Conservation (phyloP, 78 protist genomes). For the Emiliania huxleyi region DNA sequence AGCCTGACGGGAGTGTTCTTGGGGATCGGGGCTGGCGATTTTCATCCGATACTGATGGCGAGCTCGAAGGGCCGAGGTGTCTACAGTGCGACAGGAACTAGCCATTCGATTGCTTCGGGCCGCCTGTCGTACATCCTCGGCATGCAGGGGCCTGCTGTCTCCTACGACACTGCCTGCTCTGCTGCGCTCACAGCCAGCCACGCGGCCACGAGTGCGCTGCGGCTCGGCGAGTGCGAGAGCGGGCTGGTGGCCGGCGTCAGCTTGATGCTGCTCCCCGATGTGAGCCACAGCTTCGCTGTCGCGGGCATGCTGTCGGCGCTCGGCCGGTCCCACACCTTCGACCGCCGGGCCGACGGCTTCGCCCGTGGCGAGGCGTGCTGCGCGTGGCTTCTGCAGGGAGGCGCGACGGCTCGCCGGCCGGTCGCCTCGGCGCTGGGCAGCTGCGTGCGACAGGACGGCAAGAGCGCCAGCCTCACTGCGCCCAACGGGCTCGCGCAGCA, state of each 20-base stretch:
- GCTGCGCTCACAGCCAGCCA: neutral
- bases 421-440: too few species aligned
- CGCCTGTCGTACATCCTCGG: slow-evolving; percentile 74
- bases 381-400: neutral
- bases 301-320: neutral
- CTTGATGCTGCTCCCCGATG: slow-evolving; percentile 50
- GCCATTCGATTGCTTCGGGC: slow-evolving; percentile 8
- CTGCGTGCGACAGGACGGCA: neutral
- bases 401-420: too few species aligned
- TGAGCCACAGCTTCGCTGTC: neutral
- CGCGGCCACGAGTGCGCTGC: neutral
- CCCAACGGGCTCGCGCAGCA: slow-evolving; percentile 70
- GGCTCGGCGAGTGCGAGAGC: neutral
- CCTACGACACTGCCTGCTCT: neutral
- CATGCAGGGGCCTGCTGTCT: slow-evolving; percentile 67
- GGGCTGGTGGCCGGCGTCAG: neutral
- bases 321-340: neutral
- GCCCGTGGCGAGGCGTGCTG: slow-evolving; percentile 6
- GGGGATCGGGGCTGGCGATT: neutral
- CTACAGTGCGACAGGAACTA: neutral
- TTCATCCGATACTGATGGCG: neutral
- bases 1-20: neutral
- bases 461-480: slow-evolving; percentile 42
- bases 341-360: slow-evolving; percentile 15
- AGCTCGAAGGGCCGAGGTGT: neutral